Conservation (phyloP, 371 early-diverging fungal genomes). For the Smittium mucronatum region DNA sequence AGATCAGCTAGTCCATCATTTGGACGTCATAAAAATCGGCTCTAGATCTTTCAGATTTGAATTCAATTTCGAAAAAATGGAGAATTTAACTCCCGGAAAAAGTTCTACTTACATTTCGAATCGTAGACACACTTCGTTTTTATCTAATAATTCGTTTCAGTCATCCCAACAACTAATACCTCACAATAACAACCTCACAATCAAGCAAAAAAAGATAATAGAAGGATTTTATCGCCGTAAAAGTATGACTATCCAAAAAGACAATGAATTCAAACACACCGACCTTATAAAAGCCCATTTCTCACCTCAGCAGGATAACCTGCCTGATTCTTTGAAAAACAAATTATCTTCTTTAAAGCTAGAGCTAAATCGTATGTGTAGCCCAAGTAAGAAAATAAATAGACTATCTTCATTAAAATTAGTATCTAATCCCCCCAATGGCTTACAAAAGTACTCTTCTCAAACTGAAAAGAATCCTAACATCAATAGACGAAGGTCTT, state of each 20-base stretch:
- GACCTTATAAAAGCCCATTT: not conserved
- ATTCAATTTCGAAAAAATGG: not conserved
- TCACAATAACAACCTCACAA: not conserved
- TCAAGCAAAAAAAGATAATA: not conserved
- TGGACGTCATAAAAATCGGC: not conserved
- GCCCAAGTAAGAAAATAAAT: not conserved
- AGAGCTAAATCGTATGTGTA: not conserved
- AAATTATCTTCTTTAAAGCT: not conserved
- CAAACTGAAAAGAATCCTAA: too few relatives aligned
- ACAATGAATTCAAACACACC: not conserved
- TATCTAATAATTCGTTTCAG: too few relatives aligned
- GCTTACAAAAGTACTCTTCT: not conserved
- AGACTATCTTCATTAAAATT: not conserved
- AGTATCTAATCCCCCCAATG: not conserved
- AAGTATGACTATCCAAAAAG: not conserved
- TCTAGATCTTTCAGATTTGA: constrained; percentile 5
- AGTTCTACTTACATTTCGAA: not conserved
- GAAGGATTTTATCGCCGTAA: not conserved
- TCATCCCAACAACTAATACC: not conserved
- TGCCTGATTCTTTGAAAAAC: not conserved
- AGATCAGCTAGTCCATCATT: not conserved
- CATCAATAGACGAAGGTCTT: not conserved
- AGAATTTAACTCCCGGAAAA: not conserved
- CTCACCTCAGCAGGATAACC: not conserved
- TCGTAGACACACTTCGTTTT: not conserved